Evolutionary conservation across 306 rosid species (phyloP), one percentile per base, ranked within the genome.

Genomic region (Erythrophleum fordii): DNA sequence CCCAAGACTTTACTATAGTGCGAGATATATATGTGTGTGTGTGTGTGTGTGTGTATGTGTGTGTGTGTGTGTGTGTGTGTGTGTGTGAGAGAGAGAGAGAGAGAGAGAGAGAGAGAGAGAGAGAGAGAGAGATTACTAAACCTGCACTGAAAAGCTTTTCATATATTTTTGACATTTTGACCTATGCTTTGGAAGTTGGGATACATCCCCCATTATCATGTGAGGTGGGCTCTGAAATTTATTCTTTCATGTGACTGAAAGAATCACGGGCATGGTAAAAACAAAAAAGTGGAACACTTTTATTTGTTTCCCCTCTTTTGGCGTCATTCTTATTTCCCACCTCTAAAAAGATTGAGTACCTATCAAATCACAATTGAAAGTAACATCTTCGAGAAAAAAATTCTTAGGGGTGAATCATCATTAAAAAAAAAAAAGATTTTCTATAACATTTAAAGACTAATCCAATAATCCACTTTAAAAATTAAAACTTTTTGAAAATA

Each of bases 221-320:
- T 31, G 11, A 12, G 31, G 73, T 68, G 35, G 61, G 26, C 66
- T 70, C 77, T 60, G 9, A 69, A 49, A 25, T 70, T 82, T 35
- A 62, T 48, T 70, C 37, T 70, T 70, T 42, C 53, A 41, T 68
- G 73, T 68, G 73, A 62, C 70, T 8, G 61, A 62, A 60, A 37
- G 68, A 69, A 37, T 77, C 67, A 52, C 81, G 75, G 18, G 39
- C 16, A 44, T 53, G 25, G 80, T 53, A 42, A 28, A 45, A 52
- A 45, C 37, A 39, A 29, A 55, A 14, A 12, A 17, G 20, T 52
- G 6, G 13, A 28, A 3, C 6, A 76, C 41, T 65, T 48, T 69
- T 31, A 17, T 8, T 16, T 3, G 56, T 65, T 67, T 22, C 29
- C 49, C 29, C 49, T 53, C 60, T 11, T 81, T 41, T 28, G 29